A percentile compares a stretch with the other conserved stretches of the same genome.
phyloP scores from a whole-genome alignment of 257 asterid species.

The Mitragyna speciosa region DNA sequence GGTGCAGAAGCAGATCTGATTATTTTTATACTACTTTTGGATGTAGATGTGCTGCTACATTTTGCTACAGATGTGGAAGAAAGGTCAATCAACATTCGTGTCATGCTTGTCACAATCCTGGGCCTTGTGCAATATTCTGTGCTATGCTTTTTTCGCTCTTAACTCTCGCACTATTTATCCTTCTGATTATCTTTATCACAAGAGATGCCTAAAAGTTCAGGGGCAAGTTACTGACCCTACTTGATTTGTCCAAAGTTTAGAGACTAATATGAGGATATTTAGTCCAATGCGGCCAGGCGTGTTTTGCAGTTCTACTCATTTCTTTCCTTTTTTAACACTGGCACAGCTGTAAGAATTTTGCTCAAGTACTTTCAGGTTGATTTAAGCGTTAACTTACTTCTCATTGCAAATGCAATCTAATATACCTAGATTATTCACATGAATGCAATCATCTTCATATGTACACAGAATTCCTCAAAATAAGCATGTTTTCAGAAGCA shows the following conservation, averaged over 20 bases:
- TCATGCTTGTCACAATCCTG: slow-evolving; percentile 30
- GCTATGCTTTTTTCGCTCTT: neutral
- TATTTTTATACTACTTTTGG: neutral
- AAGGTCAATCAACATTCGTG: slow-evolving; percentile 49
- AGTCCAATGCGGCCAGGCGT: no score
- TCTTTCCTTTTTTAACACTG: no score
- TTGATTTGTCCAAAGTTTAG: no score
- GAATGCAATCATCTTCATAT: neutral
- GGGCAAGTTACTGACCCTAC: no score
- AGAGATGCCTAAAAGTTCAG: no score
- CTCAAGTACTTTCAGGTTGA: neutral
- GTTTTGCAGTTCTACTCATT: no score
- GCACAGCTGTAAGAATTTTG: no score
- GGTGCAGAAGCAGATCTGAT: neutral
- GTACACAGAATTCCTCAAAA: no score
- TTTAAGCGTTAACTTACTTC: neutral
- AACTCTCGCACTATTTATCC: neutral
- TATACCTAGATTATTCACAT: neutral
- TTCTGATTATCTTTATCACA: no score
- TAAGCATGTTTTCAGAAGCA: neutral
- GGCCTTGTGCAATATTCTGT: neutral
- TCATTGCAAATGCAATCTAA: neutral
- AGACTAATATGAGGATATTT: no score
- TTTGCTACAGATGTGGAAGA: slow-evolving; percentile 70
- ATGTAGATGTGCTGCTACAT: slow-evolving; percentile 50